phyloP scores from a whole-genome alignment of 75 land plant species.

The Selaginella tamariscina region DNA sequence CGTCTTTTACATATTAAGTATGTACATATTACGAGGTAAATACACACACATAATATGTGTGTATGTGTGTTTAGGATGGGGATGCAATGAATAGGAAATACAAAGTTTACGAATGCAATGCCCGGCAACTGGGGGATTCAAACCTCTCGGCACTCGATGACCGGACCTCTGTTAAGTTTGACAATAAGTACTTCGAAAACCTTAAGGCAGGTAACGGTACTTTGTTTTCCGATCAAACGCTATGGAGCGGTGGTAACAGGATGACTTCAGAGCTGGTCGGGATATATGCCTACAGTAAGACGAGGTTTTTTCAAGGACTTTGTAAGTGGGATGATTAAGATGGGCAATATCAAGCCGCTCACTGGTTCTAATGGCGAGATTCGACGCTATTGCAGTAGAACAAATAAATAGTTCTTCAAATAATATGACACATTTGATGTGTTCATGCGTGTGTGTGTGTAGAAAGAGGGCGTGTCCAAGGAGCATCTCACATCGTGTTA shows the following conservation, averaged over 20 bases:
- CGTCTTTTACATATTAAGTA: not conserved
- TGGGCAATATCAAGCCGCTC: constrained; percentile 7
- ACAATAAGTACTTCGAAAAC: not conserved
- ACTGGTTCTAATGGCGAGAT: constrained; percentile 7
- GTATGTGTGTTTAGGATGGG: too few relatives aligned
- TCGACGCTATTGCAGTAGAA: not conserved
- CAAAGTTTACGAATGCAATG: too few relatives aligned
- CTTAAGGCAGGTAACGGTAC: not conserved
- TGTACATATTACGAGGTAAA: not conserved
- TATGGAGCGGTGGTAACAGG: not conserved
- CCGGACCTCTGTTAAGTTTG: not conserved
- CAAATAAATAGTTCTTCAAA: not conserved
- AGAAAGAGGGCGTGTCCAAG: too few relatives aligned
- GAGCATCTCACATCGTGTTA: too few relatives aligned
- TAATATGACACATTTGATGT: too few relatives aligned
- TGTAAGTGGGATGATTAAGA: not conserved
- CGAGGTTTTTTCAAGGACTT: constrained; percentile 8
- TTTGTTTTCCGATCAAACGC: not conserved
- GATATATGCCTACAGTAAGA: not conserved
- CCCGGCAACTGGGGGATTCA: not conserved
- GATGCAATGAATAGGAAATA: too few relatives aligned
- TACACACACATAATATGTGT: too few relatives aligned
- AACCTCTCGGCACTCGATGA: not conserved
- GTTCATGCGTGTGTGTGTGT: too few relatives aligned
- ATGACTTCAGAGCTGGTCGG: not conserved